These are phyloP conservation scores for Mucor plumbeus DNA, from an alignment of 371 early-diverging fungal genomes.

Conservation along the genomic window DNA sequence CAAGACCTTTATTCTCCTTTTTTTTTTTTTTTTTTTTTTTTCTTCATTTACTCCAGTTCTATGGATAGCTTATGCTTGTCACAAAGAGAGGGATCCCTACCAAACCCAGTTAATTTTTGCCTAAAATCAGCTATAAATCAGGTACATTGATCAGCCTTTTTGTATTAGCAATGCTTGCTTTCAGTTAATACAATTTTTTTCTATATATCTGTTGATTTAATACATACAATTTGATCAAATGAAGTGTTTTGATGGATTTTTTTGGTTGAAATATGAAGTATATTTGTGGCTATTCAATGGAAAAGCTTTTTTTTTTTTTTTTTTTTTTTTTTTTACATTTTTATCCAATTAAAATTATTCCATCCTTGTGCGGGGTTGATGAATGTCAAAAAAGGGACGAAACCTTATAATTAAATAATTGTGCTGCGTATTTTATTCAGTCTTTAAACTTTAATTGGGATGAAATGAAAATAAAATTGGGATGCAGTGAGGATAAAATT, in stretches of 20 bases:
- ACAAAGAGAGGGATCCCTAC: constrained; percentile 4
- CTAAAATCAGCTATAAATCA: neutral
- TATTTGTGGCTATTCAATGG: neutral
- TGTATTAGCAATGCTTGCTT: no score
- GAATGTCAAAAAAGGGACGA: neutral
- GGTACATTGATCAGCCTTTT: neutral
- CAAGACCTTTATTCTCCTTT: neutral
- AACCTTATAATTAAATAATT: neutral
- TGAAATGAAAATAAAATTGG: no score
- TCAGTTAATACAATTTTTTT: no score
- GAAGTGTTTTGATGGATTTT: neutral
- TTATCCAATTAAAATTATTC: neutral
- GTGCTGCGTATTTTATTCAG: neutral
- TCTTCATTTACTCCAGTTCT: neutral
- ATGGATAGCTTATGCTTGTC: constrained; percentile 5
- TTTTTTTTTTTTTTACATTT: neutral
- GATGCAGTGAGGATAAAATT: no score
- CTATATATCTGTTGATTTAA: neutral
- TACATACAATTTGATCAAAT: neutral
- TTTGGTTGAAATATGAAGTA: neutral
- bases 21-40: neutral
- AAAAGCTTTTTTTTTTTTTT: neutral
- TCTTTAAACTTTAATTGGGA: no score
- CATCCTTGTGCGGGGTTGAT: neutral
- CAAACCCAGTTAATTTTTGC: neutral